Conservation (phyloP, 1,284 basidiomycete species). For the Gymnopus androsaceus region DNA sequence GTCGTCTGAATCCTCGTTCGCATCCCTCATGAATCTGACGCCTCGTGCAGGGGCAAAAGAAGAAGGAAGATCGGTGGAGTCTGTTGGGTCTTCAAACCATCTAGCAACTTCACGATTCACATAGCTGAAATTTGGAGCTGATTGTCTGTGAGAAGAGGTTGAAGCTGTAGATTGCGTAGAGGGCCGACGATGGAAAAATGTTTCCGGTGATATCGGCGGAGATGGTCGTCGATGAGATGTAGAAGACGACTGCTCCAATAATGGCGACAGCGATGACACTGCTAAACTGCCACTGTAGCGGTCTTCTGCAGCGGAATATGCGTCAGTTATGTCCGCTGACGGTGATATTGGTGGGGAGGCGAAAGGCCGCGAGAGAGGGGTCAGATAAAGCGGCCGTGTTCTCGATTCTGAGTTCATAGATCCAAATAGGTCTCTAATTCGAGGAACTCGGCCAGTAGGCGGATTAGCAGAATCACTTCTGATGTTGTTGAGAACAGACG, state of each 20-base stretch:
- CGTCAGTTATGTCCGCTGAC: neutral
- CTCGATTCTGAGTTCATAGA: neutral
- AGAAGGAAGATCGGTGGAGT: neutral
- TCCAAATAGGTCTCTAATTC: neutral
- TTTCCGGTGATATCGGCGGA: no score
- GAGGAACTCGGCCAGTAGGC: neutral
- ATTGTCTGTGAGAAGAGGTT: neutral
- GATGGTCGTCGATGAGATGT: neutral
- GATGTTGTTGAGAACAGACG: neutral
- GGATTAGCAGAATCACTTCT: neutral
- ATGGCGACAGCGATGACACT: no score
- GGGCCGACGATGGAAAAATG: no score
- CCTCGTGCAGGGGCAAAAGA: neutral
- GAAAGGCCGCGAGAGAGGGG: neutral
- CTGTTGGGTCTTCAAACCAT: conserved; percentile 15
- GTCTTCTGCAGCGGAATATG: neutral
- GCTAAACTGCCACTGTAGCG: neutral
- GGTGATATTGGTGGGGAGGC: neutral
- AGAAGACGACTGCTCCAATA: no score
- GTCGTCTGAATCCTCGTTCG: neutral
- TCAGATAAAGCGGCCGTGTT: neutral
- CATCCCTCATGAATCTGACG: neutral
- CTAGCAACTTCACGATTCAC: conserved; percentile 9
- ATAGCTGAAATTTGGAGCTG: neutral
- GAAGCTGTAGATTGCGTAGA: neutral